Evolutionary conservation across 2,329 filamentous ascomycete genomes (phyloP), one percentile per base, ranked within the genome.

Genomic region (Ophiostoma populinum): DNA sequence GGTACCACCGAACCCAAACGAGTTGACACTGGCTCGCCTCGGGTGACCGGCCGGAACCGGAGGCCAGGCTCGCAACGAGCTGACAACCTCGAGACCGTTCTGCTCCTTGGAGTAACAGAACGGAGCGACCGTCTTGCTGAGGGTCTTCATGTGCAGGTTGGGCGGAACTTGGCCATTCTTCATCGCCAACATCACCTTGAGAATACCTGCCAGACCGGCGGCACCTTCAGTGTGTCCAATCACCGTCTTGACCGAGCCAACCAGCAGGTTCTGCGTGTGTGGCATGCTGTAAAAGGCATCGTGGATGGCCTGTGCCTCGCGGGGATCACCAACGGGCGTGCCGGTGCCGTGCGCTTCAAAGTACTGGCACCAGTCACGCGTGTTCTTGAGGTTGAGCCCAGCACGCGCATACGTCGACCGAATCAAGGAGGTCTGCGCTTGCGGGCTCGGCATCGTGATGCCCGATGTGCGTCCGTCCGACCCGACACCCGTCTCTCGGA

Each of bases 401-500:
- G 62, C 50, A 5, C 47, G 50, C 2, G 26, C 37, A 42, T 70
- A 70, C 0, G 60, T 62, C 4, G 50, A 47, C 25, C 49, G 49
- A 36, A 68, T 67, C 1, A 67, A 44, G 0, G 36, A 39, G 0
- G 54, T 50, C 43, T 70, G 67, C 1, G 63, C 58, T 2, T 46
- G 36, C 1, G 51, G 46, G 34, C 53, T 69, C 0, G 70, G 70
- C 48, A 67, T 57, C 0, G 67, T 72, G 39, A 74, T 63, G 0
- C 67, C 67, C 11, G 51, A 24, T 42, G 65, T 57, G 19, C 48
- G 51, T 12, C 68, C 69, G 42, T 73, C 67, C 15, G 57, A 57
- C 40, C 65, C 66, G 33, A 58, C 47, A 9, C 55, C 59, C 0
- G 60, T 62, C 27, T 59, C 59, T 3, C 63, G 57, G 31, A 70